These are phyloP conservation scores for Aspergillus bombycis DNA, from an alignment of 2,329 filamentous ascomycete genomes.

Conservation along the genomic window DNA sequence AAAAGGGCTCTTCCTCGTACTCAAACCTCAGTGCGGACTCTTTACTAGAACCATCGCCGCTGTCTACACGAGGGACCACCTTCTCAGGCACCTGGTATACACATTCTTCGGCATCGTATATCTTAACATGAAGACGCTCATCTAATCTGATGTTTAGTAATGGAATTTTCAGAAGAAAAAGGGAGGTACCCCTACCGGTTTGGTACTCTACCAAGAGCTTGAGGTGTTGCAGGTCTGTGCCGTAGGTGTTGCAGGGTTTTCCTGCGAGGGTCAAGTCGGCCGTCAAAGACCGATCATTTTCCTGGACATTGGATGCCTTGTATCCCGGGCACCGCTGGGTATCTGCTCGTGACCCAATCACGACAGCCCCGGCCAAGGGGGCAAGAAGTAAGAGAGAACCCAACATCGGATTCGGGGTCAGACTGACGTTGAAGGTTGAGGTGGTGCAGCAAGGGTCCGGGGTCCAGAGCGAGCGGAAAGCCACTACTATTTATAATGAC, in stretches of 20 bases:
- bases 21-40: slow-evolving; percentile 50
- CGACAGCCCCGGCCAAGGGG: slow-evolving; percentile 33
- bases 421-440: neutral
- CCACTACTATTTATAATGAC: slow-evolving; percentile 10
- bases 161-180: neutral
- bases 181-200: slow-evolving; percentile 47
- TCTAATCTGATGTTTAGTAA: slow-evolving; percentile 44
- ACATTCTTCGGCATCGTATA: slow-evolving; percentile 69
- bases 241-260: slow-evolving; percentile 63
- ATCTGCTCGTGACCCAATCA: slow-evolving; percentile 21
- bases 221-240: slow-evolving; percentile 59
- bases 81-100: slow-evolving; percentile 76
- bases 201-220: slow-evolving; percentile 65
- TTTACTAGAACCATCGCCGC: slow-evolving; percentile 50
- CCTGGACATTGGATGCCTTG: slow-evolving; percentile 38
- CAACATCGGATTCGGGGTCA: slow-evolving; percentile 24
- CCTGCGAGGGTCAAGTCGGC: slow-evolving; percentile 73
- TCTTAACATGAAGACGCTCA: slow-evolving; percentile 72
- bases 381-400: slow-evolving; percentile 29
- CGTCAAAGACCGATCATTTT: slow-evolving; percentile 56
- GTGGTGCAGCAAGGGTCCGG: neutral
- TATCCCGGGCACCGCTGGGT: slow-evolving; percentile 42
- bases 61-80: slow-evolving; percentile 64
- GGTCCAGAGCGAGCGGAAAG: neutral
- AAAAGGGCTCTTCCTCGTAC: slow-evolving; percentile 63